These are phyloP conservation scores for Phytophthora sansomeana DNA, from an alignment of 352 stramenopile genomes.

Conservation along the genomic window DNA sequence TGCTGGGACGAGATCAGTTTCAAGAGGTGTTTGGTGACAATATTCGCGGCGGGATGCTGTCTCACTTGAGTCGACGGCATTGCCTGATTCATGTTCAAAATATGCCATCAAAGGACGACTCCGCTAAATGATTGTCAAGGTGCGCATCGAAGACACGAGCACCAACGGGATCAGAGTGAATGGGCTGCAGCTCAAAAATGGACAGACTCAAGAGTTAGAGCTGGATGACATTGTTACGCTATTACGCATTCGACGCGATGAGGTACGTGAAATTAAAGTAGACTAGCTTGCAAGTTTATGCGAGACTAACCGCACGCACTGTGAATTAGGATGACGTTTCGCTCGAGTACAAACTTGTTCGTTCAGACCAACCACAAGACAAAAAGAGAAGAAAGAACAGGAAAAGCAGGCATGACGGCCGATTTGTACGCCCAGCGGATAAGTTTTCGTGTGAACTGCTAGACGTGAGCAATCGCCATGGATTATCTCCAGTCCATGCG, in stretches of 20 bases:
- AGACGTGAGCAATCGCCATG: conserved; percentile 29
- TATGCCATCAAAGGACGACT: conserved; percentile 31
- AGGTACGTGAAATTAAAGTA: conserved; percentile 39
- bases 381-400: conserved; percentile 17
- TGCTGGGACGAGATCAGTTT: conserved; percentile 63
- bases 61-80: conserved; percentile 64
- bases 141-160: conserved; percentile 75
- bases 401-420: conserved; percentile 44
- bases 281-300: neutral
- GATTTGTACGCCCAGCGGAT: conserved; percentile 38
- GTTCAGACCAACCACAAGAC: conserved; percentile 13
- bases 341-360: conserved; percentile 52
- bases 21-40: conserved; percentile 74
- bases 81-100: conserved; percentile 70
- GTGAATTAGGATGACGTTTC: conserved; percentile 51
- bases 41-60: conserved; percentile 63
- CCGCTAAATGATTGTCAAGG: conserved; percentile 42
- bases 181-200: conserved; percentile 55
- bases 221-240: conserved; percentile 67
- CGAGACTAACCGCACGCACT: neutral
- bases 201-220: conserved; percentile 52
- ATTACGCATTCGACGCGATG: conserved; percentile 53
- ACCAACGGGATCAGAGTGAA: conserved; percentile 78
- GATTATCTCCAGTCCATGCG: conserved; percentile 24
- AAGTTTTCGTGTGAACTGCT: conserved; percentile 39